Conservation (phyloP, 345 rosid species). For the Murraya koenigii region DNA sequence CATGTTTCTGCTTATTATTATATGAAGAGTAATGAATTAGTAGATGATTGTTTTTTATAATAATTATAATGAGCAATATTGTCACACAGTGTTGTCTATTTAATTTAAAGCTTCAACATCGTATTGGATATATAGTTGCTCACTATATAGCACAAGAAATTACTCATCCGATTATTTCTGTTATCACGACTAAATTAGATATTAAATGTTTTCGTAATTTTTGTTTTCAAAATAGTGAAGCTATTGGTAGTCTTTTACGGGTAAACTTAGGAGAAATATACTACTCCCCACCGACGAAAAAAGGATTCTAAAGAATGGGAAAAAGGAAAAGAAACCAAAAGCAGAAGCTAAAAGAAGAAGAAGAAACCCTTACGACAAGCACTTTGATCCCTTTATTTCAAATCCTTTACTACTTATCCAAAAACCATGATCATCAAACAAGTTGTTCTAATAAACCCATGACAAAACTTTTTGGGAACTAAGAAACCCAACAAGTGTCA, state of each 20-base stretch:
- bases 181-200: not conserved
- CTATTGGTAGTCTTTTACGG: too few species aligned
- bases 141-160: too few species aligned
- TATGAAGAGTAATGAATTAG: too few species aligned
- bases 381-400: slow-evolving; percentile 15
- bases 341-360: not conserved
- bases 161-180: too few species aligned
- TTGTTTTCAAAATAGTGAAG: too few species aligned
- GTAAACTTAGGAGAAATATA: too few species aligned
- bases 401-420: not conserved
- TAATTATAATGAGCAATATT: too few species aligned
- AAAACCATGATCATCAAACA: slow-evolving; percentile 9
- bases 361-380: not conserved
- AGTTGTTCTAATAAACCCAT: slow-evolving; percentile 12
- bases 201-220: not conserved
- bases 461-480: slow-evolving; percentile 3
- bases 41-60: not conserved
- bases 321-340: not conserved
- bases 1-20: not conserved
- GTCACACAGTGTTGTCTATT: too few species aligned
- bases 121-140: too few species aligned
- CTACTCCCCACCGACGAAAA: slow-evolving; percentile 15
- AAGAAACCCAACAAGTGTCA: slow-evolving; percentile 25
- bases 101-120: too few species aligned
- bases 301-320: slow-evolving; percentile 6